These are phyloP conservation scores for Ceratobasidium sp. DNA, from an alignment of 1,284 basidiomycete genomes.

Conservation along the genomic window DNA sequence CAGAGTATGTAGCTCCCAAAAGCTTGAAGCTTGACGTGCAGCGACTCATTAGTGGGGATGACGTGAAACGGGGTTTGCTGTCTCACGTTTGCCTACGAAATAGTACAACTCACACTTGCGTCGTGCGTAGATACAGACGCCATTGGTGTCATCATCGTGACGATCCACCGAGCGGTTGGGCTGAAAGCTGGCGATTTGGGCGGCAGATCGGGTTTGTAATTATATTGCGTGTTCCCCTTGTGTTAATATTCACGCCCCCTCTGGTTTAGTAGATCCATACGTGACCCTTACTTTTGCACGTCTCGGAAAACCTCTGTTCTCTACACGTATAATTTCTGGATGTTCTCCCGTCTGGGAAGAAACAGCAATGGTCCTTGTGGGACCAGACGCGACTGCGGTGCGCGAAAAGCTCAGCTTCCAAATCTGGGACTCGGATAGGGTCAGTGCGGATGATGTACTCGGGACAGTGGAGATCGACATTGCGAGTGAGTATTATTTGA, in stretches of 20 bases:
- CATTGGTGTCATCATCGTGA: slow-evolving; percentile 46
- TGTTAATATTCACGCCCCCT: background rate
- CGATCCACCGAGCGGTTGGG: slow-evolving; percentile 42
- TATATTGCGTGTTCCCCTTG: background rate
- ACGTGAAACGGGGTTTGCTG: slow-evolving; percentile 43
- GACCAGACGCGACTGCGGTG: slow-evolving; percentile 38
- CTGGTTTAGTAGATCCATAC: slow-evolving; percentile 47
- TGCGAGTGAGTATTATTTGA: slow-evolving; percentile 18
- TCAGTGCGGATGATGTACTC: slow-evolving; percentile 49
- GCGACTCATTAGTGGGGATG: slow-evolving; percentile 48
- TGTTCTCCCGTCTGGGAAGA: slow-evolving; percentile 44
- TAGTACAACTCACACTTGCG: background rate
- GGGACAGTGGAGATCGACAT: slow-evolving; percentile 49
- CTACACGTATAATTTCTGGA: slow-evolving; percentile 44
- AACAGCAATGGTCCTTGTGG: slow-evolving; percentile 42
- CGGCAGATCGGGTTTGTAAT: slow-evolving; percentile 38
- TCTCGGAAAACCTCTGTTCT: slow-evolving; percentile 48
- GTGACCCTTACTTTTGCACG: slow-evolving; percentile 48
- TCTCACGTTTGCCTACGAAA: background rate
- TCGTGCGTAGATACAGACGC: slow-evolving; percentile 46
- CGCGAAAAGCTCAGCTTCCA: slow-evolving; percentile 42
- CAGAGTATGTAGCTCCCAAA: slow-evolving; percentile 50
- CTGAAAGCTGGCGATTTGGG: slow-evolving; percentile 35
- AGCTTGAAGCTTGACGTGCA: slow-evolving; percentile 49
- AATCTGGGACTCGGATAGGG: slow-evolving; percentile 46